Evolutionary conservation across 148 eudicot genomes (phyloP).

Genomic region (Heliosperma pusillum): DNA sequence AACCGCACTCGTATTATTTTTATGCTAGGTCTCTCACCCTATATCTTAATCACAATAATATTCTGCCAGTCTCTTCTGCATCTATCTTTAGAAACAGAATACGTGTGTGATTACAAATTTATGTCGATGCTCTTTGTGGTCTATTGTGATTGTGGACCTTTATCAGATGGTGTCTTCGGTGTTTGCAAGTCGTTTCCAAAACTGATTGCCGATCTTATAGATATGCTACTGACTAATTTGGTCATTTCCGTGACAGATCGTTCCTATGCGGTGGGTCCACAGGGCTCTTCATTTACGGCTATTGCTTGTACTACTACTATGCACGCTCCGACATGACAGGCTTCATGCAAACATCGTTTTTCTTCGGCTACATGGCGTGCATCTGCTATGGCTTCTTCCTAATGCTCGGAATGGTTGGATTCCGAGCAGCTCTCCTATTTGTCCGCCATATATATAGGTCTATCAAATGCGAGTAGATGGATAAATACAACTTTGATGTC

Average conservation of each 20-base stretch:
- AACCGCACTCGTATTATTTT: neutral
- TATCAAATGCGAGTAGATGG: constrained; percentile 35
- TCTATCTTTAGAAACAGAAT: neutral
- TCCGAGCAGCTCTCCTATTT: constrained; percentile 38
- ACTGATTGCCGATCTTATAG: neutral
- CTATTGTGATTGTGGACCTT: neutral
- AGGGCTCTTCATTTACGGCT: constrained; percentile 35
- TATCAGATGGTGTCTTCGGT: too few species aligned
- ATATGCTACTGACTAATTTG: neutral
- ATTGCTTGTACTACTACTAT: constrained; percentile 37
- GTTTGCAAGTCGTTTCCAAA: too few species aligned
- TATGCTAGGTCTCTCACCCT: neutral
- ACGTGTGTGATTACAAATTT: neutral
- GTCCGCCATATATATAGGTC: constrained; percentile 38
- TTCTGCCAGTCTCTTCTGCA: neutral
- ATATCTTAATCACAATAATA: neutral
- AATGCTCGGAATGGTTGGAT: constrained; percentile 39
- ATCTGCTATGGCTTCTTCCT: constrained; percentile 46
- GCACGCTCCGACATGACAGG: constrained; percentile 39
- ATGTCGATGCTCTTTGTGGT: neutral
- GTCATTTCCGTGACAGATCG: constrained; percentile 24
- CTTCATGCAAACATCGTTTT: constrained; percentile 37
- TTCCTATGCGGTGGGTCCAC: constrained; percentile 41
- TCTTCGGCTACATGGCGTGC: constrained; percentile 46
- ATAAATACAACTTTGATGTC: constrained; percentile 10